Evolutionary conservation across 179 eudicot genomes (phyloP), one percentile per base, ranked within the genome.

Genomic region (Beta macrorhiza): DNA sequence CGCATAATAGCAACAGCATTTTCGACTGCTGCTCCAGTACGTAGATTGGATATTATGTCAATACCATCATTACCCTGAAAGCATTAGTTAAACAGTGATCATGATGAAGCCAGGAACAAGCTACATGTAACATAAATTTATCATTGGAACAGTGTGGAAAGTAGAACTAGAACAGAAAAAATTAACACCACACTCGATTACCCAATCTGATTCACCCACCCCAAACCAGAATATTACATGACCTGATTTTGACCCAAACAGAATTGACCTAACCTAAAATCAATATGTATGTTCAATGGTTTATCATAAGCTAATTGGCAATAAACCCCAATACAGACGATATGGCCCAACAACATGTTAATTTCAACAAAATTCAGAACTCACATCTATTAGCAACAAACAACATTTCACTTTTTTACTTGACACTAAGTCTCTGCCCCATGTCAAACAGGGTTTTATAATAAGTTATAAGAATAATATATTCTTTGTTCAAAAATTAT

Each of bases 1-100:
- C 92, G 90, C 98, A 95, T 92, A 29, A 85, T 89, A 68, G 98
- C 88, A 88, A 90, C 89, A 78, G 98, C 98, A 82, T 90, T 92
- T 80, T 90, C 91, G 81, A 88, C 98, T 14, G 98, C 93, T 78
- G 85, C 88, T 72, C 98, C 98, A 84, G 83, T 92, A 64, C 98
- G 93, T 83, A 95, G 78, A 65, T 87, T 90, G 59, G 92, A 90
- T 81, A 95, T 86, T 73, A 90, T 59, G 86, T 88, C 86, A 65
- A 81, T 86, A 64, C 95, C 91, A 88, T 91, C 91, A 87, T 88
- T 82, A 47, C 91, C 97, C 98, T 95, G 88, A 78, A 53, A 65
- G 49, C 71, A 76, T 32, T 10, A 64, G 37, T 19, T 19, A 13
- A 22, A 32, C 25, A 10, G 15, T 1, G 4, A 13, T 42, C 2